A percentile compares a stretch with the other conserved stretches of the same genome.
These are phyloP conservation scores for Barnettozyma wickerhamii DNA, from an alignment of 805 yeast genomes.

Conservation along the genomic window DNA sequence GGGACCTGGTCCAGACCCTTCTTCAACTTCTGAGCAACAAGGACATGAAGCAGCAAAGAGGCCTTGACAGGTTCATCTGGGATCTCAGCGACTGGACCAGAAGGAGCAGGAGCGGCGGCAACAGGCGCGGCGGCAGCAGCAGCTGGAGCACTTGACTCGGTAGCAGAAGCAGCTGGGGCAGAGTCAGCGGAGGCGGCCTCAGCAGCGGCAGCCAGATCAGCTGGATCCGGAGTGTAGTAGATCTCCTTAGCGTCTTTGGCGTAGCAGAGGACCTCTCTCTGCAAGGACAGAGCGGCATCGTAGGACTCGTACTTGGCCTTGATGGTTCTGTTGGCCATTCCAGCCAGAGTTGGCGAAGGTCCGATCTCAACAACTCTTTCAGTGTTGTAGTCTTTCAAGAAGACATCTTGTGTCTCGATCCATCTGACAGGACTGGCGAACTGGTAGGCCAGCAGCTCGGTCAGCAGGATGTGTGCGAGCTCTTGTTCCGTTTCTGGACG, in stretches of 20 bases:
- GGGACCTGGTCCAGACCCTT: slow-evolving; percentile 84
- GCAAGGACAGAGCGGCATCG: slow-evolving; percentile 85
- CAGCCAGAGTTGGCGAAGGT: slow-evolving; percentile 97
- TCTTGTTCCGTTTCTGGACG: slow-evolving; percentile 96
- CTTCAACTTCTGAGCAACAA: slow-evolving; percentile 95
- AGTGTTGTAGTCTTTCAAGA: slow-evolving; percentile 87
- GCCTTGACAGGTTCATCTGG: slow-evolving; percentile 93
- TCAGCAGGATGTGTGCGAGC: slow-evolving; percentile 87
- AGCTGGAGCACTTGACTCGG: slow-evolving; percentile 53
- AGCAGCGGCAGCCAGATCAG: slow-evolving; percentile 33
- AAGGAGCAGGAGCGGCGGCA: slow-evolving; percentile 57
- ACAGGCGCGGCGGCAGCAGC: slow-evolving; percentile 57
- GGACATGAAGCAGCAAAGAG: slow-evolving; percentile 70
- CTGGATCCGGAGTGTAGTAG: slow-evolving; percentile 85
- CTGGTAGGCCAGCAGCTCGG: slow-evolving; percentile 96
- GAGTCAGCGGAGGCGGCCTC: slow-evolving; percentile 34
- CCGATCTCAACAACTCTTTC: slow-evolving; percentile 98
- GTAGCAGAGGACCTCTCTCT: slow-evolving; percentile 93
- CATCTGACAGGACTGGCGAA: slow-evolving; percentile 99
- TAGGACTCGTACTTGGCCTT: slow-evolving; percentile 91
- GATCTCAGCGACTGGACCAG: slow-evolving; percentile 78
- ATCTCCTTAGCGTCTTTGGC: slow-evolving; percentile 95
- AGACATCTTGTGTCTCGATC: slow-evolving; percentile 99
- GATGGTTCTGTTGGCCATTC: slow-evolving; percentile 97
- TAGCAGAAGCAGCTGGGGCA: slow-evolving; percentile 49